Evolutionary conservation across 495 filamentous ascomycete genomes (phyloP), one percentile per base, ranked within the genome.

Genomic region (Xylaria longipes): DNA sequence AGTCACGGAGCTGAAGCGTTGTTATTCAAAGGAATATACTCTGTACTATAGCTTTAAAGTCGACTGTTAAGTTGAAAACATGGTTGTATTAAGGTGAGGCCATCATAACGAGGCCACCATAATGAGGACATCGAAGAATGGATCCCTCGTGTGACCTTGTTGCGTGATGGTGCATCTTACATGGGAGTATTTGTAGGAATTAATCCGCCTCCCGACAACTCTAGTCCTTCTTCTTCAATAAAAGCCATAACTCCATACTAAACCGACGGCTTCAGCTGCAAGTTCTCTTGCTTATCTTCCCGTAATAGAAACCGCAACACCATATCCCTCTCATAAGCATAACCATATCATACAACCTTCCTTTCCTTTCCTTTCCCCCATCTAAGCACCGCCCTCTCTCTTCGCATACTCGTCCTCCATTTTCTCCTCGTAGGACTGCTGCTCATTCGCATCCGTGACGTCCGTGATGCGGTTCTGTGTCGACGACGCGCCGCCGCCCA

Each of bases 321-420:
- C 37, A 14, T n/a, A 9, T 22, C 57, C 57, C 8, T 25, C 3
- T 5, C 22, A 39, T 39, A 1, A 14, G 4, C 33, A 50, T 50
- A 50, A 22, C 8, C 50, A 20, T 11, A 65, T 65, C 62, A 25
- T 66, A 65, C 45, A 65, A 27, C 2, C 41, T 33, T 14, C 35
- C 11, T 43, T 15, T 6, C 29, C 41, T 25, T 27, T 14, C 31
- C 3, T 12, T 39, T 7, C 37, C 12, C 33, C 57, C 15, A 39
- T 66, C 69, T 76, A 92, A 37, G 91, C 89, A 48, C 91, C 91
- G 1, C 91, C 91, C 73, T 92, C 91, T 60, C 91, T 80, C 84
- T 92, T 92, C n/a, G 91, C 90, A 77, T 93, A 93, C 79, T 93
- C 91, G 50, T 93, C 91, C 83, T 92, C 89, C 72, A 92, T 93